Evolutionary conservation across 129 eudicot species (phyloP), one percentile per base, ranked within the genome.

Genomic region (Chrysanthemum seticuspe): DNA sequence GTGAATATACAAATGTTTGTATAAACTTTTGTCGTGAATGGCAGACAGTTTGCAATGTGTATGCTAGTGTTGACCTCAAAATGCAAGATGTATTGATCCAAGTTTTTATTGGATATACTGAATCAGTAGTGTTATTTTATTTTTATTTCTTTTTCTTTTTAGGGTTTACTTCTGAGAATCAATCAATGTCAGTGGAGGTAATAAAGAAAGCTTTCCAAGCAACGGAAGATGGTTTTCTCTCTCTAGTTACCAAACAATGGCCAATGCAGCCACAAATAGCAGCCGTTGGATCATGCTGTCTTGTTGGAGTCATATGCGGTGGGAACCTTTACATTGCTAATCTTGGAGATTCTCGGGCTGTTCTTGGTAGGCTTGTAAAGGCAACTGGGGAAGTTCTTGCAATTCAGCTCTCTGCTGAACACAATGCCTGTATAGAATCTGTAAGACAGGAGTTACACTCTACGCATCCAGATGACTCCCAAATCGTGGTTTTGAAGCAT

Each of bases 331-430:
- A 92, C 76, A 63, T 92, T 7, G 98, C 98, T 5, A 93, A 93
- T 73, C 87, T 87, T 31, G 98, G 98, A 31, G 98, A 93, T 77
- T 93, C 98, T 19, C 84, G 98, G n/a, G 98, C 98, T 81, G 96
- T 93, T 57, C 56, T 93, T 12, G 98, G 98, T 54, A 93, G 88
- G 78, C 78, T 84, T 75, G 90, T 89, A 56, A 85, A 83, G 81
- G 84, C 90, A 27, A 93, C 96, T 3, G 96, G 98, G 69, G 98
- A 89, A 67, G 88, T 86, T 75, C 82, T 89, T 55, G 83, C 98
- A 4, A 74, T 93, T 78, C 98, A 93, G 79, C 96, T 93, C 63
- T 93, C 98, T 4, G 86, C 95, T 11, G 98, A 93, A 83, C 98
- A 93, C 59, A 93, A 93, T 65, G 96, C 87, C 2, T 71, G 92